phyloP scores from a whole-genome alignment of 1,284 basidiomycete genomes.

The Stygiomarasmius scandens region DNA sequence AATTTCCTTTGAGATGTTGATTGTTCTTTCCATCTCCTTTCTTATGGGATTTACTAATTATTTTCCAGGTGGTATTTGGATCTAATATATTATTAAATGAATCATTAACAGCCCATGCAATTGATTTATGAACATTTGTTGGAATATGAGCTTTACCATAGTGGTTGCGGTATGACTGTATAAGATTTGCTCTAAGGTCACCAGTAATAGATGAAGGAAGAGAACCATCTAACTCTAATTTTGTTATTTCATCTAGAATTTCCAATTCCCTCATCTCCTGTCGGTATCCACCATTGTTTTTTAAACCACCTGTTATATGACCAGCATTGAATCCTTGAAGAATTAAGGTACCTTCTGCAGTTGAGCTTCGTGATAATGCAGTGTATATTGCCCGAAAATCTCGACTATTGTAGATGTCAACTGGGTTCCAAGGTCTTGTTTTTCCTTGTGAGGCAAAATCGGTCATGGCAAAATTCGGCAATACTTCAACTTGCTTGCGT shows the following conservation, averaged over 20 bases:
- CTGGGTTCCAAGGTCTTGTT: slow-evolving; percentile 33
- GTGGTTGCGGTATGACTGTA: no score
- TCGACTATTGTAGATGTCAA: slow-evolving; percentile 32
- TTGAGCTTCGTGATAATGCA: slow-evolving; percentile 34
- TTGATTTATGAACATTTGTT: no score
- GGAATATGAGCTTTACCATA: no score
- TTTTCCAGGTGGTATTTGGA: no score
- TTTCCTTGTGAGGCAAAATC: slow-evolving; percentile 44
- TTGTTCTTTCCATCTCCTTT: no score
- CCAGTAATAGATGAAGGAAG: slow-evolving; percentile 23
- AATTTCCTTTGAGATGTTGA: no score
- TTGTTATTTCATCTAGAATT: slow-evolving; percentile 35
- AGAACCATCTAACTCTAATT: slow-evolving; percentile 21
- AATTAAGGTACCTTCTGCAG: slow-evolving; percentile 33
- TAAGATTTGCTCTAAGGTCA: slow-evolving; percentile 17
- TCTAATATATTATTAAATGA: no score
- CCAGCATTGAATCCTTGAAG: slow-evolving; percentile 28
- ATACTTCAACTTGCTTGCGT: slow-evolving; percentile 34
- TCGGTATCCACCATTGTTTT: slow-evolving; percentile 20
- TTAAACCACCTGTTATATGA: slow-evolving; percentile 23
- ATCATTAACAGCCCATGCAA: no score
- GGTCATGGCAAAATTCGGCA: slow-evolving; percentile 45
- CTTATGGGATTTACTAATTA: no score
- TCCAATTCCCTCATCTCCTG: slow-evolving; percentile 35
- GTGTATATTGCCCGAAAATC: slow-evolving; percentile 39